Base-by-base conservation (phyloP, 805 yeast genomes). In the Starmera pachycereana region DNA sequence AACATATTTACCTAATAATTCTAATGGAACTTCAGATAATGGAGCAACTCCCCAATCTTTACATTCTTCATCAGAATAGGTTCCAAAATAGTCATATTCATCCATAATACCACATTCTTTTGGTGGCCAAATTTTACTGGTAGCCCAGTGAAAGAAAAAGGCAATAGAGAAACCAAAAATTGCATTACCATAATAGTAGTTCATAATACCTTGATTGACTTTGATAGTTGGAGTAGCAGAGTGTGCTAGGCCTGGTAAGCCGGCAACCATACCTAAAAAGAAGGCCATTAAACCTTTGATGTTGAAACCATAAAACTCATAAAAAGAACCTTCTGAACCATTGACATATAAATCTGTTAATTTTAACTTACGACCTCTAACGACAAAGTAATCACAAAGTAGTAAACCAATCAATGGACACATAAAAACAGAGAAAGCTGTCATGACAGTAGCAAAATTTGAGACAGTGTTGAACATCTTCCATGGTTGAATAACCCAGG, bases 401-500 rank as follows among this genome's bases (percentile, higher is more conserved):
- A 59, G 49, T 35, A 69, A 52, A 1, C 62, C 68, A 14, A 61
- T 54, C 40, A 67, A 44, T 8, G 73, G 72, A 4, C 63, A 59
- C 27, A 66, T 49, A 43, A 68, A 59, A 8, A 65, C 64, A 2
- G 65, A 53, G 51, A 61, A 66, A 12, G 60, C 49, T 2, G 60
- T 49, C 58, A 66, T 53, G 34, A 58, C 61, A 8, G 53, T 54
- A 30, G 61, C 49, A 47, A 68, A 66, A 9, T 52, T 52, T 6
- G 62, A 49, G 2, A 70, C 57, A 25, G 62, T 52, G 34, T 61
- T 53, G 27, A 58, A 54, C 27, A 67, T 53, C 31, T 53, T 53
- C 73, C 73, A 68, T 10, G 73, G 73, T 43, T 62, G 64, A 28
- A 58, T 47, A 11, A 53, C 55, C 56, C 63, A 57, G n/a, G 56